Evolutionary conservation across 78 protist genomes (phyloP).

Genomic region (Dictyostelium citrinum): DNA sequence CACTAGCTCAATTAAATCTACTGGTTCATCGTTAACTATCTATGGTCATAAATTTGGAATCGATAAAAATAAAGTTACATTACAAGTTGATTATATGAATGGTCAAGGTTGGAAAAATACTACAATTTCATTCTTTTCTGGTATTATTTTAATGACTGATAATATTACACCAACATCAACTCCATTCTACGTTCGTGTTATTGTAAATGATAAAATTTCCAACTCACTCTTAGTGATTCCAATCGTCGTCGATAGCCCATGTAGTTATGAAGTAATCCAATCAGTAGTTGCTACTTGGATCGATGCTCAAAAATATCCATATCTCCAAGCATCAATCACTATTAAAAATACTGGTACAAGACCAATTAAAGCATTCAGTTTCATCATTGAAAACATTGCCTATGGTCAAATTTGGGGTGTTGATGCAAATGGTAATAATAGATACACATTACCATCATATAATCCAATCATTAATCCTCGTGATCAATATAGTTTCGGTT

Average conservation of each 20-base stretch:
- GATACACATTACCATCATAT: neutral
- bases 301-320: neutral
- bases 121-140: neutral
- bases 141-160: constrained; percentile 5
- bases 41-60: constrained; percentile 25
- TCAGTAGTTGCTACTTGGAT: neutral
- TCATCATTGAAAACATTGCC: neutral
- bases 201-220: neutral
- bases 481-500: constrained; percentile 1
- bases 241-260: neutral
- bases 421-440: neutral
- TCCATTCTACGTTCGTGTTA: constrained; percentile 20
- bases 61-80: neutral
- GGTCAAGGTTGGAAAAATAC: constrained; percentile 29
- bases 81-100: constrained; percentile 10
- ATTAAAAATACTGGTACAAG: constrained; percentile 28
- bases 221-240: neutral
- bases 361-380: neutral
- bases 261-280: neutral
- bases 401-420: constrained; percentile 19
- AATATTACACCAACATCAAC: neutral
- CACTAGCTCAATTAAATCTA: neutral
- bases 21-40: neutral
- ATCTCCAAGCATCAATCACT: neutral
- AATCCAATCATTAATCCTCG: neutral